Evolutionary conservation across 2,329 filamentous ascomycete species (phyloP), one percentile per base, ranked within the genome.

Genomic region (Penicillium sp.): DNA sequence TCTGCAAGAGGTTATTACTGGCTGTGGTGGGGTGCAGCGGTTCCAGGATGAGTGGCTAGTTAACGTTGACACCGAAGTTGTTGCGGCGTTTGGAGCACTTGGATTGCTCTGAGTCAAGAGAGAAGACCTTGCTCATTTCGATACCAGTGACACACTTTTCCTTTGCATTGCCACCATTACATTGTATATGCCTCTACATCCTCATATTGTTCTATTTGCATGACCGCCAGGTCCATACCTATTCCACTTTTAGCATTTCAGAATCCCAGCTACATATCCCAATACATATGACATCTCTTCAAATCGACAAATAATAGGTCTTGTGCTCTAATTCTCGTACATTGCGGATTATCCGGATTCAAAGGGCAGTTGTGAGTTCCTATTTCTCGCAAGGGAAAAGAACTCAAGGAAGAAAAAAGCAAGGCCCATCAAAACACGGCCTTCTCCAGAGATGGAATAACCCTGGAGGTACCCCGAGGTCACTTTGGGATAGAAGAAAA

Each of bases 21-120:
- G 65, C 3, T 77, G 74, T 59, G 76, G 76, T 39, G 76, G 76
- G 4, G 69, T 71, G 29, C 71, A 76, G 53, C 69, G 67, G 38
- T 78, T 78, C 62, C 71, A 76, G 54, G 70, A 71, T 20, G 71
- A 76, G 29, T 78, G 76, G 74, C 55, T 77, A 35, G 63, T 75
- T 11, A 76, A 78, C 66, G 74, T 78, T 34, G 76, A 78, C 61
- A 60, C 66, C 3, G 74, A 78, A 37, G 74, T 78, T 24, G 70
- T 77, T 22, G 62, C 69, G 31, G 71, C 69, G 1, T 77, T 77
- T 63, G 72, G 66, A n/a, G 71, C 66, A 18, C 59, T 77, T 57
- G 71, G 72, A 1, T 54, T 76, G 50, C 57, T 74, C 20, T 74
- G 50, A 68, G 40, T 22, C 1, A 32, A 22, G 2, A 5, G 16